phyloP scores from a whole-genome alignment of 202 grass and related monocot species.

The Panicum hallii region DNA sequence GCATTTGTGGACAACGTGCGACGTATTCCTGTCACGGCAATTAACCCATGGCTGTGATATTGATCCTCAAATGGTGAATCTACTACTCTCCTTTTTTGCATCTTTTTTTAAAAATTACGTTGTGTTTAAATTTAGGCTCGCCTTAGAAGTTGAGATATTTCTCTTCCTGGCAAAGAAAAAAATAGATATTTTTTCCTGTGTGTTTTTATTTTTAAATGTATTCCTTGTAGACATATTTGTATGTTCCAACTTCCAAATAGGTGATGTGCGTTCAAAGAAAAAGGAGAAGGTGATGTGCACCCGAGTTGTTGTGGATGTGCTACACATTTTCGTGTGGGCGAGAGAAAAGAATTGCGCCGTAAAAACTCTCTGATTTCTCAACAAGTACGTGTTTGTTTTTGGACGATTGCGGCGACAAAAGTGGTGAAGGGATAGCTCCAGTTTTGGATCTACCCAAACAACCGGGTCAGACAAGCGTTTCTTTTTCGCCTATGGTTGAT shows the following conservation, averaged over 20 bases:
- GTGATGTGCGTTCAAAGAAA: too few relatives aligned
- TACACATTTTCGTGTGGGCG: constrained; percentile 2
- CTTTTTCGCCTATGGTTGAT: constrained; percentile 30
- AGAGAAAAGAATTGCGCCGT: constrained; percentile 4
- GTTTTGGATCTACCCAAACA: constrained; percentile 37
- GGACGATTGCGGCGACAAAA: not conserved
- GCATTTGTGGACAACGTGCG: constrained; percentile 20
- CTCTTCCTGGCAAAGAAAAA: not conserved
- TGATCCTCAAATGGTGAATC: not conserved
- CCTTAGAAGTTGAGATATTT: not conserved
- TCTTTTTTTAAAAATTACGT: not conserved
- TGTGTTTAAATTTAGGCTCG: not conserved
- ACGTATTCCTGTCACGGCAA: not conserved
- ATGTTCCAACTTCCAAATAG: not conserved
- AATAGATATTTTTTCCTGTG: not conserved
- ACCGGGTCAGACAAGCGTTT: not conserved
- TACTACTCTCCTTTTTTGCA: not conserved
- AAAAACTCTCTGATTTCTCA: not conserved
- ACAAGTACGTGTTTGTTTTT: not conserved
- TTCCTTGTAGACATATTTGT: not conserved
- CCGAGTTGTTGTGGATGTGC: not conserved
- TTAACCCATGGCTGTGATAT: not conserved
- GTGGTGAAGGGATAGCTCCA: constrained; percentile 28
- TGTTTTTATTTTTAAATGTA: not conserved
- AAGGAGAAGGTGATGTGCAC: too few relatives aligned